Evolutionary conservation across 257 asterid species (phyloP), one percentile per base, ranked within the genome.

Genomic region (Avicennia marina): DNA sequence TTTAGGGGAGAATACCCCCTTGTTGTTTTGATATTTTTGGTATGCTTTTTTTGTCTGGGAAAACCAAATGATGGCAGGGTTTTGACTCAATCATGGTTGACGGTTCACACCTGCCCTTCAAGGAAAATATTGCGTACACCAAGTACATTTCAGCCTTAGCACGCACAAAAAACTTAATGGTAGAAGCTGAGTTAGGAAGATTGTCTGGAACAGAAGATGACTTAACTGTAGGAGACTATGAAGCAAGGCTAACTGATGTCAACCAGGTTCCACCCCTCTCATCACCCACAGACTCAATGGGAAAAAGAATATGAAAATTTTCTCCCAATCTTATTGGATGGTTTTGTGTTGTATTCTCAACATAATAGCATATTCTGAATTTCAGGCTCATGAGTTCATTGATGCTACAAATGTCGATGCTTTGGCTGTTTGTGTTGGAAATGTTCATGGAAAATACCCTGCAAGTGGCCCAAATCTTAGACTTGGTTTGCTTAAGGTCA

Each of bases 121-220:
- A 69, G 55, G 96, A 91, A 56, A 91, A 91, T 65, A 68, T 84
- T 62, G 75, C 84, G 4, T 85, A 76, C 76, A 85, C 98, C 50
- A 84, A 88, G 74, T 78, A 57, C 78, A 81, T 91, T 56, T 63
- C 86, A 7, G 64, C 38, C 7, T 64, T 81, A 26, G 98, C 95
- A 25, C 95, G 72, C 73, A 43, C 81, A 10, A 81, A 81, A 54
- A 65, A 75, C 49, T 40, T 91, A 67, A 53, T 78, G 79, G 94
- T 91, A 36, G 98, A 91, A 80, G 96, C 96, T 76, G 98, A 91
- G 81, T 62, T 91, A 74, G 98, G 98, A 77, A 88, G 98, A 76
- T 75, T 91, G 64, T 88, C 98, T 4, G 98, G 98, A 62, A 88
- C 95, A 36, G 98, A 91, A 76, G 98, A 91, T 63, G 98, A 75